Conservation (phyloP, 2,329 filamentous ascomycete genomes). For the Colletotrichum horii region DNA sequence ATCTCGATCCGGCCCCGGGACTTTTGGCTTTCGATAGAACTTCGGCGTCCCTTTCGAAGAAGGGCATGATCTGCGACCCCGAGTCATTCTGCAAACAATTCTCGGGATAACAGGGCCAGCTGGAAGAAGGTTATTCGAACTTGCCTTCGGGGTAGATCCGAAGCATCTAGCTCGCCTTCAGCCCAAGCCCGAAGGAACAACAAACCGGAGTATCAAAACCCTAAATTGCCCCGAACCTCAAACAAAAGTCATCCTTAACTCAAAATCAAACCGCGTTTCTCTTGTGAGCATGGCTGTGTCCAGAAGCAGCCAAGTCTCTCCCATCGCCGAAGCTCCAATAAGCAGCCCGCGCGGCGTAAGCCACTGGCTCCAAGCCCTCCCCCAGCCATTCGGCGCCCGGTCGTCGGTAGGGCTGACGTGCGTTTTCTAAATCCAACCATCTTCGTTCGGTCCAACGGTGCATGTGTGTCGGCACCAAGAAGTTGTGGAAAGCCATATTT, state of each 20-base stretch:
- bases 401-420: background rate
- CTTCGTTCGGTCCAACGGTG: background rate
- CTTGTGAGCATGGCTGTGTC: background rate
- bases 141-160: background rate
- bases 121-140: background rate
- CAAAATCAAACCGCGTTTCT: background rate
- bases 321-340: background rate
- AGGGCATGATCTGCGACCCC: accelerated
- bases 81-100: background rate
- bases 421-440: background rate
- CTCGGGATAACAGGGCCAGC: background rate
- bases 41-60: background rate
- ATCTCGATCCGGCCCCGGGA: background rate
- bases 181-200: background rate
- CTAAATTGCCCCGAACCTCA: background rate
- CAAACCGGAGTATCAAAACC: background rate
- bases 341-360: background rate
- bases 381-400: background rate
- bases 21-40: background rate
- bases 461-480: background rate
- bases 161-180: background rate
- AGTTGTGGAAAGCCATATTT: background rate
- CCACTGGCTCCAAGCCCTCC: too few relatives aligned
- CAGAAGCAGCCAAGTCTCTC: background rate
- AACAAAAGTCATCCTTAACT: background rate